Evolutionary conservation across 768 basidiomycete species (phyloP).

Genomic region (Mycena latifolia): DNA sequence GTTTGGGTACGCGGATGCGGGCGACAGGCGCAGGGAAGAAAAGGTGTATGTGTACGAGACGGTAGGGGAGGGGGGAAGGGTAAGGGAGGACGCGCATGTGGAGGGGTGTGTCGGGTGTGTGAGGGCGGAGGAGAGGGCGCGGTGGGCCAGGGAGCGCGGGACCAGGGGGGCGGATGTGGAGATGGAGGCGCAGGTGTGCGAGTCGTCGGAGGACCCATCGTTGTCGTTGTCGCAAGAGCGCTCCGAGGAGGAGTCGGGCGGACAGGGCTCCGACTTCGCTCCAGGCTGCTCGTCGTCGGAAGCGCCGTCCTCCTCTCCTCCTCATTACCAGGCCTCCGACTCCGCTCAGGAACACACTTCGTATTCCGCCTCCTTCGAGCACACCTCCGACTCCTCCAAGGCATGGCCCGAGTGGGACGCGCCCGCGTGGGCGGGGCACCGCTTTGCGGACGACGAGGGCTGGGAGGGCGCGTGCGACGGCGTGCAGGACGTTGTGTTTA

Average conservation of each 20-base stretch:
- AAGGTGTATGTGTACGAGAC: conserved; percentile 23
- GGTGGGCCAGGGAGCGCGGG: too few species aligned
- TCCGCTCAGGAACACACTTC: too few species aligned
- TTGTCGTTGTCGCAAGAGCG: neutral
- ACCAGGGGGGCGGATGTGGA: neutral
- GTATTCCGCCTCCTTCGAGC: neutral
- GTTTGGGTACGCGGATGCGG: conserved; percentile 1
- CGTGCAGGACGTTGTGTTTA: conserved; percentile 61
- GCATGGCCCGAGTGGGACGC: conserved; percentile 24
- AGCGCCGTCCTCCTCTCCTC: too few species aligned
- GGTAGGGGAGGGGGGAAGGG: conserved; percentile 3
- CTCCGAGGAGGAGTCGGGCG: too few species aligned
- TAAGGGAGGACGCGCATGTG: conserved; percentile 20
- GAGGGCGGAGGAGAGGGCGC: conserved; percentile 18
- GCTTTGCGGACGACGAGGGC: conserved; percentile 21
- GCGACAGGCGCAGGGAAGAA: neutral
- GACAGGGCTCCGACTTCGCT: too few species aligned
- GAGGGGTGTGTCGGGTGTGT: conserved; percentile 29
- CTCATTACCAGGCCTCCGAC: too few species aligned
- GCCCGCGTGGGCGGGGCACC: conserved; percentile 12
- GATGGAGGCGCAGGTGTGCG: neutral
- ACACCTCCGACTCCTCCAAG: neutral
- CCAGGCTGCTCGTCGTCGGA: too few species aligned
- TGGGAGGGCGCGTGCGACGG: conserved; percentile 54
- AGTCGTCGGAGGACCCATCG: neutral